Evolutionary conservation across 768 basidiomycete genomes (phyloP), one percentile per base, ranked within the genome.

Genomic region (Epithele typhae): DNA sequence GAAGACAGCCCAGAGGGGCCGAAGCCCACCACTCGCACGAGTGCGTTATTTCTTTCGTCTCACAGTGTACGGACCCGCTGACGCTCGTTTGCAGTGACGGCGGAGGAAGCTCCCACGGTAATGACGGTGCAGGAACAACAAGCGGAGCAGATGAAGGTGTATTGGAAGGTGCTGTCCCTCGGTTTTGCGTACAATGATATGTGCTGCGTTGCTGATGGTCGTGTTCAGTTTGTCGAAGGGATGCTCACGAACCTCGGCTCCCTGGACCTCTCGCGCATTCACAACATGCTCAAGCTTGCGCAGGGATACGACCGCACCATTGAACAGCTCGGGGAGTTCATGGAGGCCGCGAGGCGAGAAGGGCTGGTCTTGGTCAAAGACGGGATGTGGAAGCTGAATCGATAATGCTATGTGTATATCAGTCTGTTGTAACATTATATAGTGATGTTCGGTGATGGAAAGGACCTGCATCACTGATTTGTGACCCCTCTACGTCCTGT

Each of bases 201-300:
- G n/a, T n/a, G n/a, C 30, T 32, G 15, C 9, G 30, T 15, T 15
- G 15, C 35, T 36, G 7, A 17, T 19, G 6, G 6, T 19, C 6
- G 18, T n/a, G 35, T 7, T 5, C 50, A 91, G 87, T 94, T 86
- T 66, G 87, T 94, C 50, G 84, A 90, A 65, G 91, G 88, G 23
- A 92, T 92, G 86, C 82, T 96, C 47, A 92, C 82, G 44, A 94
- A 92, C 62, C 70, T 97, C 36, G 87, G 87, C 9, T 63, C 79
- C 2, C 72, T 93, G 14, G 76, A 85, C 2, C 59, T 89, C 36
- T 85, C 89, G 50, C 78, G 87, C n/a, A 92, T 96, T 58, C 92
- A 96, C 61, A 72, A 77, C 2, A 92, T 93, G 87, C 73, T 96
- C 49, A 83, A 79, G 61, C 82, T 90, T 59, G 88, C 87, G 9